Percentiles rank a stretch among this genome's conserved stretches.
These are phyloP conservation scores for Neonectria sp. DNA, from an alignment of 2,329 filamentous ascomycete species.

Conservation along the genomic window DNA sequence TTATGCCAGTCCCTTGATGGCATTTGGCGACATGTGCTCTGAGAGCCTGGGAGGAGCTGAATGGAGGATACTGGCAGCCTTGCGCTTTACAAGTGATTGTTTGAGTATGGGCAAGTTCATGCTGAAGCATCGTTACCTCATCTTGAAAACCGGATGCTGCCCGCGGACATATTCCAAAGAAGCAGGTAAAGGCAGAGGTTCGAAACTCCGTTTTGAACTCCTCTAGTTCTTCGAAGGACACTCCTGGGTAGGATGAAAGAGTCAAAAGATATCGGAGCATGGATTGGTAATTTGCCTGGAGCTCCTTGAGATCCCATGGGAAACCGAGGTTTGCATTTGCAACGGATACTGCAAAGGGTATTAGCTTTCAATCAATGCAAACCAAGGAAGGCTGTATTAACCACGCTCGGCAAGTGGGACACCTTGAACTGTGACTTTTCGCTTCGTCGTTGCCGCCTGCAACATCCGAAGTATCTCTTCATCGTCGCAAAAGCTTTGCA, in stretches of 20 bases:
- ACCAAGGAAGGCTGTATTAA: neutral
- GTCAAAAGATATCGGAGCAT: slow-evolving; percentile 10
- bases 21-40: slow-evolving; percentile 1
- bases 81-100: neutral
- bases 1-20: neutral
- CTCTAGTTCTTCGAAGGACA: slow-evolving; percentile 14
- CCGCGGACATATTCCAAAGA: slow-evolving; percentile 35
- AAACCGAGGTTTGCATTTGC: neutral
- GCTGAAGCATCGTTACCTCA: neutral
- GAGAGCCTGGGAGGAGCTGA: neutral
- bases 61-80: slow-evolving; percentile 19
- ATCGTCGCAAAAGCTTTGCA: neutral
- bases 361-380: neutral
- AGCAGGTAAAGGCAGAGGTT: slow-evolving; percentile 28
- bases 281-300: slow-evolving; percentile 8
- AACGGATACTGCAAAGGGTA: neutral
- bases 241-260: neutral
- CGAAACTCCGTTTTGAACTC: slow-evolving; percentile 27
- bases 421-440: neutral
- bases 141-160: slow-evolving; percentile 37
- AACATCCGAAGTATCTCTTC: neutral
- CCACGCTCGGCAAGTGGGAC: no score
- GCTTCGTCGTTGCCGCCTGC: neutral
- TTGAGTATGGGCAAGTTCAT: slow-evolving; percentile 5
- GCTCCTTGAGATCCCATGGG: neutral